Evolutionary conservation across 140 eudicot species (phyloP).

Genomic region (Bidens hawaiensis): DNA sequence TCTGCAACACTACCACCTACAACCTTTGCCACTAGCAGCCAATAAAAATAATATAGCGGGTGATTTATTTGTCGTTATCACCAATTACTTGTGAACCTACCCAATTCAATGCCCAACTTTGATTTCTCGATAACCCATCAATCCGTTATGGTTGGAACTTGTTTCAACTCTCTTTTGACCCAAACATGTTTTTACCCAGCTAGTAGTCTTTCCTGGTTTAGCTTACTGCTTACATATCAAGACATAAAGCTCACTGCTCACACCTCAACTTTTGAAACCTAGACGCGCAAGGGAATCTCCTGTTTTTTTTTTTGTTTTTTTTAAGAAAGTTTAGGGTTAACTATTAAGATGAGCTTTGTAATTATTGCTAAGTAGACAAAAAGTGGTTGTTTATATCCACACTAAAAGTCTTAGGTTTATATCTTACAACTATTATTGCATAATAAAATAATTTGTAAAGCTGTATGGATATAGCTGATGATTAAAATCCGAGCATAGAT

Average conservation of each 20-base stretch:
- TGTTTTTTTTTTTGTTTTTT: too few species aligned
- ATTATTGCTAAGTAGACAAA: background rate
- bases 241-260: background rate
- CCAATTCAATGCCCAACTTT: constrained; percentile 29
- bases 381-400: background rate
- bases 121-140: too few species aligned
- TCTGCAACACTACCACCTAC: too few species aligned
- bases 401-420: background rate
- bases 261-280: background rate
- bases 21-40: too few species aligned
- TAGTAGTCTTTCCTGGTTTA: background rate
- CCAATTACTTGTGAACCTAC: background rate
- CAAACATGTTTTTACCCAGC: background rate
- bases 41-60: too few species aligned
- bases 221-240: too few species aligned
- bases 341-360: background rate
- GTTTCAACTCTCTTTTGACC: background rate
- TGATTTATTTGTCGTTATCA: too few species aligned
- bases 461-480: background rate
- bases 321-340: background rate
- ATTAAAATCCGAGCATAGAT: background rate
- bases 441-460: background rate
- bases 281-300: background rate
- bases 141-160: too few species aligned
- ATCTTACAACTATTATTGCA: background rate